Conservation (phyloP, 148 eudicot species). For the Rhododendron ferrugineum region DNA sequence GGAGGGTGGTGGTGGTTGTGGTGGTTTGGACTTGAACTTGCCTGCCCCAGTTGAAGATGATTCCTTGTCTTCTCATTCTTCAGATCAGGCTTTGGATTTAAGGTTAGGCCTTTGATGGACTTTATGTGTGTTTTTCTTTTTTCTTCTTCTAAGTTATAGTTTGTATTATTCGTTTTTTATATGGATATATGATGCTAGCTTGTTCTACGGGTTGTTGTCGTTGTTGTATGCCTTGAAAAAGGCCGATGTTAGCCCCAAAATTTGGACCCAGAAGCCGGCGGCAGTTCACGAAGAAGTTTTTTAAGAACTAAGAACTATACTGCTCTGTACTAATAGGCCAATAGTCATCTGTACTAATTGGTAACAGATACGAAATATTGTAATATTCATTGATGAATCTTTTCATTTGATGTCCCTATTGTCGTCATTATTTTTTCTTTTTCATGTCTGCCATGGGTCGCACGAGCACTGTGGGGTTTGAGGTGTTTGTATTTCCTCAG, state of each 20-base stretch:
- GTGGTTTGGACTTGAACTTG: constrained; percentile 44
- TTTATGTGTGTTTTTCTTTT: background rate
- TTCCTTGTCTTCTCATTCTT: constrained; percentile 7
- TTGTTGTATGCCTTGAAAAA: background rate
- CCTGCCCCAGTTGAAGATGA: constrained; percentile 33
- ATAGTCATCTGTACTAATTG: background rate
- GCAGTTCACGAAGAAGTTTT: background rate
- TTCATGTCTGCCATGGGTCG: background rate
- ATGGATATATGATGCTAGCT: background rate
- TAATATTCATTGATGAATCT: background rate
- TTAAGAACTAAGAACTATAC: background rate
- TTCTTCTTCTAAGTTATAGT: background rate
- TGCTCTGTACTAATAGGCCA: constrained; percentile 4
- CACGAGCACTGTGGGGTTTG: background rate
- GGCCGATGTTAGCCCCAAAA: constrained; percentile 5
- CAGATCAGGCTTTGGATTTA: constrained; percentile 44
- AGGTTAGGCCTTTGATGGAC: constrained; percentile 51
- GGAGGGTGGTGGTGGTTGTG: background rate
- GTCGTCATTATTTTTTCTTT: background rate
- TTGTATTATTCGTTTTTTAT: background rate
- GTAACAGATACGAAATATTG: background rate
- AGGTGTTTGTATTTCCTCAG: background rate
- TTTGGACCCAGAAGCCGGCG: background rate
- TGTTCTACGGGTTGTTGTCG: background rate
- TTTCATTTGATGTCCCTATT: background rate